A percentile compares a stretch with the other conserved stretches of the same genome.
phyloP scores from a whole-genome alignment of 768 basidiomycete species.

The Mycena metata region DNA sequence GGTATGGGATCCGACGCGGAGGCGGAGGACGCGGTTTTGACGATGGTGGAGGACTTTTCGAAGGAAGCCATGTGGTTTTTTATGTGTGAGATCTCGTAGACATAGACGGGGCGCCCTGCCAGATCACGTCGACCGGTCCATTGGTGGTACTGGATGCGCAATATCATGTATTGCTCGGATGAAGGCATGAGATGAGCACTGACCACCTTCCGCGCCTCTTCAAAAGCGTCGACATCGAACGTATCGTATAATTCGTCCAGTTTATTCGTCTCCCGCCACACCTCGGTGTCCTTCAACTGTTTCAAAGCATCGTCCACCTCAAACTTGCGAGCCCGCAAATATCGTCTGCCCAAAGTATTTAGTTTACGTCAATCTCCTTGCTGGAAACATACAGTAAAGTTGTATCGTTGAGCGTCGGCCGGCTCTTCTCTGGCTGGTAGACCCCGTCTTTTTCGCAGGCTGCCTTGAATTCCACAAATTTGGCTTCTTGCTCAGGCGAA shows the following conservation, averaged over 20 bases:
- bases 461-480: constrained; percentile 56
- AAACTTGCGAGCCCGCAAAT: constrained; percentile 70
- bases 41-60: constrained; percentile 46
- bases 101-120: constrained; percentile 46
- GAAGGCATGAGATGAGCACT: too few species aligned
- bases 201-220: constrained; percentile 54
- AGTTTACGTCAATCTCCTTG: too few species aligned
- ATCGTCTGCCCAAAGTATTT: constrained; percentile 56
- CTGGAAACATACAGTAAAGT: constrained; percentile 61
- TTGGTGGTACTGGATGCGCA: constrained; percentile 66
- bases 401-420: constrained; percentile 57
- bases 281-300: constrained; percentile 64
- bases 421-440: constrained; percentile 47
- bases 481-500: constrained; percentile 49
- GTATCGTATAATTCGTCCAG: constrained; percentile 63
- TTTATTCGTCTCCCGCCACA: constrained; percentile 62
- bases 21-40: constrained; percentile 2
- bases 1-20: constrained; percentile 22
- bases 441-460: constrained; percentile 53
- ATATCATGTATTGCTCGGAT: too few species aligned
- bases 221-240: constrained; percentile 61
- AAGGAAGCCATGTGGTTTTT: constrained; percentile 64
- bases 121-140: constrained; percentile 71
- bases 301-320: constrained; percentile 61
- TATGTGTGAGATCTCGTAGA: constrained; percentile 53